A percentile compares a stretch with the other conserved stretches of the same genome.
These are phyloP conservation scores for Penstemon newberryi DNA, from an alignment of 257 asterid genomes.

Conservation along the genomic window DNA sequence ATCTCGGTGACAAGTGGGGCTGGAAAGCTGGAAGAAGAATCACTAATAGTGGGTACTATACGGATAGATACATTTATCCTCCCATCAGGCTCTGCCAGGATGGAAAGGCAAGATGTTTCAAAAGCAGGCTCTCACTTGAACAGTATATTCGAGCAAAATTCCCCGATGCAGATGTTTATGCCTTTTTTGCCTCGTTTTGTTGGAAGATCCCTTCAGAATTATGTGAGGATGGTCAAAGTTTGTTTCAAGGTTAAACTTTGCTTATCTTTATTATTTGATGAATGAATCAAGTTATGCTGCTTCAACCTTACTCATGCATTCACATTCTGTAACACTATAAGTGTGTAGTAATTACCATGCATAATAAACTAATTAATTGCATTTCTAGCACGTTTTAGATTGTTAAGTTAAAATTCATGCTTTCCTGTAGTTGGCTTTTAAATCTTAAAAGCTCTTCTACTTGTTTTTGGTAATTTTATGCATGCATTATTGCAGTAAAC, in stretches of 20 bases:
- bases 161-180: conserved; percentile 53
- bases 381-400: not conserved
- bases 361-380: not conserved
- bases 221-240: conserved; percentile 42
- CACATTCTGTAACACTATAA: not conserved
- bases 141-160: conserved; percentile 50
- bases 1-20: conserved; percentile 85
- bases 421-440: conserved; percentile 2
- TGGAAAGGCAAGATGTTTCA: conserved; percentile 40
- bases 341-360: not conserved
- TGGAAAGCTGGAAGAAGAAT: conserved; percentile 84
- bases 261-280: not conserved
- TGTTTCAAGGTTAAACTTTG: conserved; percentile 15
- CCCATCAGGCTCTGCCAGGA: conserved; percentile 46
- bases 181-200: conserved; percentile 73
- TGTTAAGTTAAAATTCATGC: conserved; percentile 8
- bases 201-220: conserved; percentile 74
- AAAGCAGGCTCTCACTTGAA: conserved; percentile 65
- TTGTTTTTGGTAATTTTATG: not conserved
- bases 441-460: not conserved
- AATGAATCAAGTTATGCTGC: not conserved
- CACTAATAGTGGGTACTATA: conserved; percentile 48
- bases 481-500: conserved; percentile 2
- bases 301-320: not conserved
- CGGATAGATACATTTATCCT: conserved; percentile 71